A percentile compares a stretch with the other conserved stretches of the same genome.
Conservation (phyloP, 1,284 basidiomycete species). For the Cystobasidium pallidum region DNA sequence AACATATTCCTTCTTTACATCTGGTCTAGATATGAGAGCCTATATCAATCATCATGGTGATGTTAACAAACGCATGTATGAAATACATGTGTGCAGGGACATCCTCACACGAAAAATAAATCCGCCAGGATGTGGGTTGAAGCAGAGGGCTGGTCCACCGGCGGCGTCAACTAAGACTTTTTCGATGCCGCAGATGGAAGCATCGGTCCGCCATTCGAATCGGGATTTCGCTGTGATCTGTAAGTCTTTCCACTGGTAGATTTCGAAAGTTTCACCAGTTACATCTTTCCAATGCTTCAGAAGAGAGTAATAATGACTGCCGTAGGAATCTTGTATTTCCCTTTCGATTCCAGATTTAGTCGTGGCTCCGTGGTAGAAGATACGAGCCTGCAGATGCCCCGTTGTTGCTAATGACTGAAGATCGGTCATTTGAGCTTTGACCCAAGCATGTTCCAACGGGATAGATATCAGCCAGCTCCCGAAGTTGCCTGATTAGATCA, state of each 20-base stretch:
- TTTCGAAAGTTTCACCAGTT: neutral
- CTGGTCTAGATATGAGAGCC: too few species aligned
- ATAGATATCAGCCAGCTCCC: neutral
- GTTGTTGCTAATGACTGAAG: too few species aligned
- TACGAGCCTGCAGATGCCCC: neutral
- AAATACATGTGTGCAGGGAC: too few species aligned
- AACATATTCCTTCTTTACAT: too few species aligned
- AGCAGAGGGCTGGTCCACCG: neutral
- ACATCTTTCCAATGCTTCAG: neutral
- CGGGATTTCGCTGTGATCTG: neutral
- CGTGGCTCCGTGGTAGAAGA: neutral
- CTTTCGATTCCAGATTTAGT: neutral
- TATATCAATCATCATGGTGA: too few species aligned
- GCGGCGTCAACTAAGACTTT: neutral
- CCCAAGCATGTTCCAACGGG: neutral
- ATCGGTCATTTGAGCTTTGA: neutral
- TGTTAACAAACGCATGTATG: too few species aligned
- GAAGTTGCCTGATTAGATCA: neutral
- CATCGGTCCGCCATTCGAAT: neutral
- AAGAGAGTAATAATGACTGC: neutral
- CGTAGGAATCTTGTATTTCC: neutral
- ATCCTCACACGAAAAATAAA: neutral
- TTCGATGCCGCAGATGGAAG: neutral
- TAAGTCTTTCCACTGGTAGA: neutral
- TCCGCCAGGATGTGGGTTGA: neutral